These are phyloP conservation scores for Cladosporium oxysporum DNA, from an alignment of 2,329 filamentous ascomycete species.

Conservation along the genomic window DNA sequence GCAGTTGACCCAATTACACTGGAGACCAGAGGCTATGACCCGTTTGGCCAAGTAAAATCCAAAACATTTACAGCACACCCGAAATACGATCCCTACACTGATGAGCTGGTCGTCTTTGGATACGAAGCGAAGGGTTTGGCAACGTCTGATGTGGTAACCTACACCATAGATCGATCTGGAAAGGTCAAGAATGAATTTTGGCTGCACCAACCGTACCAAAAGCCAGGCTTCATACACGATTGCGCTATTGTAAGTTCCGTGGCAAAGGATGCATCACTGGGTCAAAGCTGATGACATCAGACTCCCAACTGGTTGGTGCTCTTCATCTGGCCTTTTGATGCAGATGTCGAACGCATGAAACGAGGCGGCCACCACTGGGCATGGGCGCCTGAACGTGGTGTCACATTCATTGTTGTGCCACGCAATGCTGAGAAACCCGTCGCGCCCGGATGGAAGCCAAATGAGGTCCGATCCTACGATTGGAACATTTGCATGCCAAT, in stretches of 20 bases:
- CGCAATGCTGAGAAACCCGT: conserved; percentile 25
- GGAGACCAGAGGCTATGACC: conserved; percentile 43
- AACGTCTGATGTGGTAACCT: conserved; percentile 42
- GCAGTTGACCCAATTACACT: conserved; percentile 44
- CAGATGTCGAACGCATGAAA: conserved; percentile 39
- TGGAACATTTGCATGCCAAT: conserved; percentile 41
- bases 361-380: conserved; percentile 44
- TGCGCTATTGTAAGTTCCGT: conserved; percentile 33
- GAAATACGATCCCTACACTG: conserved; percentile 46
- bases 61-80: conserved; percentile 49
- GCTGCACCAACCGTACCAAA: conserved; percentile 41
- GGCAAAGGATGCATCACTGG: not conserved
- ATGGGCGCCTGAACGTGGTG: conserved; percentile 34
- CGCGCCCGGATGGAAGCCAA: conserved; percentile 24
- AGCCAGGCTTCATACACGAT: conserved; percentile 43
- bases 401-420: conserved; percentile 32
- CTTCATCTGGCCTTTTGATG: conserved; percentile 43
- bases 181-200: conserved; percentile 43
- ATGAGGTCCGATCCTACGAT: conserved; percentile 24
- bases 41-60: conserved; percentile 41
- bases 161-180: conserved; percentile 42
- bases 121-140: conserved; percentile 44
- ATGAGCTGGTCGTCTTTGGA: conserved; percentile 46
- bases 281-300: not conserved
- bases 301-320: conserved; percentile 44